Evolutionary conservation across 164 flowering plant genomes (phyloP).

Genomic region (Platanus orientalis): DNA sequence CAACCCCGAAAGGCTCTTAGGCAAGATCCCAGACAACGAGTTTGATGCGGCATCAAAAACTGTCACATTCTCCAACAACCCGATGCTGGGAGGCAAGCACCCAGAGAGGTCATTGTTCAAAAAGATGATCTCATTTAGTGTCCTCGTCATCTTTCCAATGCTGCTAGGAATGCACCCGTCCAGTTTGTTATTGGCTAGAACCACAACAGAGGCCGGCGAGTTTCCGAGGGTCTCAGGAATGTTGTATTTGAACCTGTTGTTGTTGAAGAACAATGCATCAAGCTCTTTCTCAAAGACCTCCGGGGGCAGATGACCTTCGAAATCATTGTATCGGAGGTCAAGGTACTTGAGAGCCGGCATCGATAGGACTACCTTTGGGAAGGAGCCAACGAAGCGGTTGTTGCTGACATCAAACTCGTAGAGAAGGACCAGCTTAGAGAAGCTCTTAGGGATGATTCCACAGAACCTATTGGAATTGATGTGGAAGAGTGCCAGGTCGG

Average conservation of each 20-base stretch:
- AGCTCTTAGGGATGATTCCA: conserved; percentile 29
- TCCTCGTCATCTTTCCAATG: conserved; percentile 44
- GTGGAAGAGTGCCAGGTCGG: conserved; percentile 25
- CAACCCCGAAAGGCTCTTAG: conserved; percentile 23
- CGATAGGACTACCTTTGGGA: conserved; percentile 37
- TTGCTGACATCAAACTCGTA: conserved; percentile 37
- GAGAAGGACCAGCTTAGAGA: conserved; percentile 17
- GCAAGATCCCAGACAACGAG: conserved; percentile 29
- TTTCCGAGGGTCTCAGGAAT: conserved; percentile 40
- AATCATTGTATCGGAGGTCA: conserved; percentile 50
- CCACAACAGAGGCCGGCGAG: conserved; percentile 38
- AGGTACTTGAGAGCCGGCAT: conserved; percentile 43
- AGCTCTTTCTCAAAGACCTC: conserved; percentile 38
- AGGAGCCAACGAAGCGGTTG: conserved; percentile 52
- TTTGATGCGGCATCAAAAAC: conserved; percentile 33
- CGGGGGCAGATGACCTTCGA: conserved; percentile 42
- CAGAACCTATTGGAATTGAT: conserved; percentile 36
- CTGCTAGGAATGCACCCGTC: conserved; percentile 43
- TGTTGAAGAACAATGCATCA: conserved; percentile 47
- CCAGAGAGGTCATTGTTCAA: conserved; percentile 29
- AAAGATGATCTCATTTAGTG: conserved; percentile 40
- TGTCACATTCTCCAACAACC: conserved; percentile 27
- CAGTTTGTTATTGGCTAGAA: conserved; percentile 37
- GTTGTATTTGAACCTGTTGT: conserved; percentile 34
- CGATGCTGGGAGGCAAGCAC: conserved; percentile 38